These are phyloP conservation scores for Lipomyces orientalis DNA, from an alignment of 805 yeast genomes.

Conservation along the genomic window DNA sequence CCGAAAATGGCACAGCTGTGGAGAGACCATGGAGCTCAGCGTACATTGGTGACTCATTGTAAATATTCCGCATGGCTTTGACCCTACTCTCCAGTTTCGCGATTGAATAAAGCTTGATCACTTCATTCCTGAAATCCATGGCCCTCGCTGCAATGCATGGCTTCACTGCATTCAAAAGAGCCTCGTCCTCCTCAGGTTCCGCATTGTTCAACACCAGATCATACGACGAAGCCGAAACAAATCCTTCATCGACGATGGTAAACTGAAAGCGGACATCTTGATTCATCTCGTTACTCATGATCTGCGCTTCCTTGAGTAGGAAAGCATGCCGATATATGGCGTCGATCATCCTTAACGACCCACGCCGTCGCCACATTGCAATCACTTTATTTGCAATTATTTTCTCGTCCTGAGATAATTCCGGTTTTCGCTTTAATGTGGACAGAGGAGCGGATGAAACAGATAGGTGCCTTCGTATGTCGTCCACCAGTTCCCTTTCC, in stretches of 20 bases:
- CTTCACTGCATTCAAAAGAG: constrained; percentile 14
- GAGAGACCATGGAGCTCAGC: constrained; percentile 12
- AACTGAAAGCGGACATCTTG: constrained; percentile 43
- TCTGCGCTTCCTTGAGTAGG: constrained; percentile 43
- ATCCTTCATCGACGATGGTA: constrained; percentile 30
- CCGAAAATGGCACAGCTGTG: constrained; percentile 14
- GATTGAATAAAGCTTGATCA: constrained; percentile 34
- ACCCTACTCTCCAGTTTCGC: constrained; percentile 27
- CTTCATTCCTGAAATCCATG: constrained; percentile 28
- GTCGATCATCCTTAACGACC: constrained; percentile 28
- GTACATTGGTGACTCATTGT: constrained; percentile 28
- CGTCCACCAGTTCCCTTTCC: constrained; percentile 1
- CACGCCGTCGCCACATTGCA: constrained; percentile 20
- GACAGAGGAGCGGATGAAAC: constrained; percentile 8
- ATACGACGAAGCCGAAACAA: constrained; percentile 28
- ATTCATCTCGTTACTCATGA: constrained; percentile 47
- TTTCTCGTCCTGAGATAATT: constrained; percentile 24
- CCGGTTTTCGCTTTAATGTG: constrained; percentile 17
- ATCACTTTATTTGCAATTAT: constrained; percentile 13
- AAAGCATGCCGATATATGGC: constrained; percentile 27
- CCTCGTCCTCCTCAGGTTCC: constrained; percentile 34
- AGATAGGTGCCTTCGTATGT: background rate
- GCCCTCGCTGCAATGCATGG: constrained; percentile 39
- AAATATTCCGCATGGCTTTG: constrained; percentile 26
- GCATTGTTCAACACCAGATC: constrained; percentile 29